Conservation (phyloP, 345 rosid genomes). For the Rhizophora apiculata region DNA sequence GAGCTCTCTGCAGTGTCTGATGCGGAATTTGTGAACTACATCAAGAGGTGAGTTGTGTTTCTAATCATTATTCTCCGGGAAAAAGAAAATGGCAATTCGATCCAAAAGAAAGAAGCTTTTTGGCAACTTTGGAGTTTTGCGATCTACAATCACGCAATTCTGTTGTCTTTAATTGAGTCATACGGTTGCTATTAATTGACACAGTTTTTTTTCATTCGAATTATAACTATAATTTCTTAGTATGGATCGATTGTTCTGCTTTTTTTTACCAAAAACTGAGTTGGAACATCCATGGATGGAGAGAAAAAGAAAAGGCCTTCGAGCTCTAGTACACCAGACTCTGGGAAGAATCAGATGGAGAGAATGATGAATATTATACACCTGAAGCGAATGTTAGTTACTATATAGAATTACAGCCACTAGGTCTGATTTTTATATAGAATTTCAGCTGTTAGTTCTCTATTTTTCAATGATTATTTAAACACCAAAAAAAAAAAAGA, state of each 20-base stretch:
- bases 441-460: background rate
- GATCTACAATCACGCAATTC: constrained; percentile 42
- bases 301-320: background rate
- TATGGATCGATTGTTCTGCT: background rate
- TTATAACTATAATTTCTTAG: constrained; percentile 45
- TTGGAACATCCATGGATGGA: constrained; percentile 20
- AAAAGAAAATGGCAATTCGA: constrained; percentile 12
- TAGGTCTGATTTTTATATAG: background rate
- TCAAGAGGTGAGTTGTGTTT: constrained; percentile 29
- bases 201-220: constrained; percentile 28
- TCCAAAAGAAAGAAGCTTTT: constrained; percentile 42
- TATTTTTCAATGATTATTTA: background rate
- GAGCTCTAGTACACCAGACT: too few species aligned
- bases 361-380: constrained; percentile 3
- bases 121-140: constrained; percentile 24
- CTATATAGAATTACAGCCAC: background rate
- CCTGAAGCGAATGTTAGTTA: background rate
- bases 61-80: background rate
- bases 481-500: background rate
- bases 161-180: constrained; percentile 17
- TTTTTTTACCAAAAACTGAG: constrained; percentile 36
- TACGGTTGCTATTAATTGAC: constrained; percentile 23
- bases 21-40: constrained; percentile 47
- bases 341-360: too few species aligned
- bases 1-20: constrained; percentile 73